Percentiles rank a stretch among this genome's conserved stretches.
phyloP scores from a whole-genome alignment of 495 filamentous ascomycete genomes.

The Xylaria acuta region DNA sequence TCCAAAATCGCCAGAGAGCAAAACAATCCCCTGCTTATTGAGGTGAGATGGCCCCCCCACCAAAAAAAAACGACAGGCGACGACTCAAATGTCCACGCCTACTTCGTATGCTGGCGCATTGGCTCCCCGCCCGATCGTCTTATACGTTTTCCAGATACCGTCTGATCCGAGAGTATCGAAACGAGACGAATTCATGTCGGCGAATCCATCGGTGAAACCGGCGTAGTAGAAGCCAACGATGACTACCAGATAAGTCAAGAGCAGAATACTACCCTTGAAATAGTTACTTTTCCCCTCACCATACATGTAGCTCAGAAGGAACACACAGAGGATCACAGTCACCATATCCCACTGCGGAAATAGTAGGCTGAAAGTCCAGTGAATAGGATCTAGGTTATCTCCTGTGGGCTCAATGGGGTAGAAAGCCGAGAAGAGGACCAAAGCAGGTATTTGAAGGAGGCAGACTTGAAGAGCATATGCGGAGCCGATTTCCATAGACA shows the following conservation, averaged over 20 bases:
- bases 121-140: slow-evolving; percentile 56
- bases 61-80: background rate
- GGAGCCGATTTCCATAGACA: slow-evolving; percentile 98
- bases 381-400: slow-evolving; percentile 60
- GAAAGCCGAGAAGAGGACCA: slow-evolving; percentile 87
- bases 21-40: background rate
- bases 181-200: slow-evolving; percentile 62
- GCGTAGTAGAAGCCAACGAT: slow-evolving; percentile 90
- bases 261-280: slow-evolving; percentile 91
- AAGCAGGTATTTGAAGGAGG: slow-evolving; percentile 91
- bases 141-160: slow-evolving; percentile 57
- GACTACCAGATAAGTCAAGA: slow-evolving; percentile 93
- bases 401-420: slow-evolving; percentile 42
- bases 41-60: background rate
- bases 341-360: slow-evolving; percentile 99
- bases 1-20: background rate
- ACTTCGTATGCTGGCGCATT: slow-evolving; percentile 36
- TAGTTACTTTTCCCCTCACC: slow-evolving; percentile 97
- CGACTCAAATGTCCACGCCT: slow-evolving; percentile 34
- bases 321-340: slow-evolving; percentile 95
- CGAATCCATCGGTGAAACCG: slow-evolving; percentile 64
- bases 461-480: slow-evolving; percentile 98
- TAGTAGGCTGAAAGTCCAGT: slow-evolving; percentile 89
- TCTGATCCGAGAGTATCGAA: slow-evolving; percentile 70
- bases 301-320: slow-evolving; percentile 96